Percentiles rank a stretch among this genome's conserved stretches.
Evolutionary conservation across 306 rosid genomes (phyloP).

Genomic region (Vicia villosa): DNA sequence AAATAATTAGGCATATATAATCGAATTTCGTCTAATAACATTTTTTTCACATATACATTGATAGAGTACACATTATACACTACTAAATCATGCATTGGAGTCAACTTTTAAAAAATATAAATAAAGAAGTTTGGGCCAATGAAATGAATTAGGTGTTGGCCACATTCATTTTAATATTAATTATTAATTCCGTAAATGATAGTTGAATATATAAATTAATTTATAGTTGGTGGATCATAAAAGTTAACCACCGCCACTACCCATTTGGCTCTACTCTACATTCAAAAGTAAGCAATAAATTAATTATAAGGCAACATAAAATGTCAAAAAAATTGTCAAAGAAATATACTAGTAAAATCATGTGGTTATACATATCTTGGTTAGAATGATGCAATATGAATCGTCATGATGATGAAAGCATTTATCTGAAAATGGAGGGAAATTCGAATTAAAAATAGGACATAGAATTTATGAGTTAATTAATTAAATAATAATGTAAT

Average conservation of each 20-base stretch:
- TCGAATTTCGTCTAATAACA: no score
- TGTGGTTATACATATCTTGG: background rate
- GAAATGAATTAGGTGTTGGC: background rate
- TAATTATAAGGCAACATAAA: background rate
- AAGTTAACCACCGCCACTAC: conserved; percentile 35
- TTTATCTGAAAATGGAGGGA: conserved; percentile 5
- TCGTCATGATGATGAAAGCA: conserved; percentile 42
- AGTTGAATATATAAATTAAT: conserved; percentile 1
- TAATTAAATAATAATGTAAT: conserved; percentile 1
- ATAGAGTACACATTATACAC: no score
- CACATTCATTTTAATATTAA: conserved; percentile 33
- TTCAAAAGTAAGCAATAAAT: conserved; percentile 33
- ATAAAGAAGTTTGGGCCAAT: background rate
- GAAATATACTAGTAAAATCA: background rate
- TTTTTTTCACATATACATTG: no score
- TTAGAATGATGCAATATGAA: conserved; percentile 37
- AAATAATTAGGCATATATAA: no score
- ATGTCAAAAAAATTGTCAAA: background rate
- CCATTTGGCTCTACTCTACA: conserved; percentile 41
- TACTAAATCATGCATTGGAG: background rate
- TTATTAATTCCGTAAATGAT: background rate
- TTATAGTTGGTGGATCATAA: conserved; percentile 31
- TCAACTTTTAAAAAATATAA: no score
- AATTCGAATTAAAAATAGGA: conserved; percentile 18
- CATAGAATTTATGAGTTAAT: background rate